Evolutionary conservation across 129 eudicot genomes (phyloP), one percentile per base, ranked within the genome.

Genomic region (Helianthus tuberosus): DNA sequence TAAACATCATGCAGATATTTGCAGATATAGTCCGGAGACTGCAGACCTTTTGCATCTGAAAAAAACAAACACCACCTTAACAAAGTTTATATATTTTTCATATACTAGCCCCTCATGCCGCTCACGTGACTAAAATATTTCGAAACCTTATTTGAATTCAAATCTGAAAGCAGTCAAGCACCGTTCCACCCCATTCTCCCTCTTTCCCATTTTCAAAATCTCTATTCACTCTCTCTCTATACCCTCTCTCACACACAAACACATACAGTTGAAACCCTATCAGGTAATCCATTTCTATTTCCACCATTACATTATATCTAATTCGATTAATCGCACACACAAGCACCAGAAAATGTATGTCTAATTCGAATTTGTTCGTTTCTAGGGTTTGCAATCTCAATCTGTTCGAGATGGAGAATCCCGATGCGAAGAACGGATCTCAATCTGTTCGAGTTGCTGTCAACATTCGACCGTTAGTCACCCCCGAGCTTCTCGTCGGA

Each of bases 401-500:
- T 67, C 64, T 9, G 10, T 32, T 32, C 36, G 51, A 65, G n/a
- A 88, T 88, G 96, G 96, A 91, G 17, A 68, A 39, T 36, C 57
- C 82, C 1, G 95, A 88, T 17, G 41, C 25, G 3, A 88, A 83
- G 27, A 85, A 71, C 15, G 65, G 89, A 29, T 80, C 88, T 7
- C 91, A 89, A 59, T 83, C 89, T 10, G 96, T 94, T 46, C 77
- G 96, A 63, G 99, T 95, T 12, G 99, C 97, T 0, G 97, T 95
- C 10, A 91, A 91, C 52, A 61, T 95, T 27, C 83, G 99, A 16
- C 99, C 99, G 0, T 50, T 95, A 44, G 93, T 95, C 50, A 95
- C 99, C 12, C 14, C 93, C 0, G 99, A 95, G 93, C 96, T 91
- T 41, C 82, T 87, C 3, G 84, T 82, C 4, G 94, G 96, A 25